phyloP scores from a whole-genome alignment of 208 protist genomes.

The Trypanosoma caninum region DNA sequence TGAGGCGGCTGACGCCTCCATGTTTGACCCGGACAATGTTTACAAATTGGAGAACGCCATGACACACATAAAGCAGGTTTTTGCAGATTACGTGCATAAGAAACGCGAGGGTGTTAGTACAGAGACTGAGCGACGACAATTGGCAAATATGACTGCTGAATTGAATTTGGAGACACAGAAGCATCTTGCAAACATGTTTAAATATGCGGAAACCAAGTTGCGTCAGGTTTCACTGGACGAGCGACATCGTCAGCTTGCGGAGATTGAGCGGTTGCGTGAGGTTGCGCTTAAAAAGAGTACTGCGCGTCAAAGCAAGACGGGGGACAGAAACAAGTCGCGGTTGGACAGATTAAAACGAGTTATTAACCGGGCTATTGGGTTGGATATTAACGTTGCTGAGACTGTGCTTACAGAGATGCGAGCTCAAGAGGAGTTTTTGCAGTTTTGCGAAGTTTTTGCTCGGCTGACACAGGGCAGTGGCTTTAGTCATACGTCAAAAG shows the following conservation, averaged over 20 bases:
- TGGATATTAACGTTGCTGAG: conserved; percentile 63
- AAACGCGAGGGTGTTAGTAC: conserved; percentile 72
- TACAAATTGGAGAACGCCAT: conserved; percentile 75
- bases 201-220: conserved; percentile 65
- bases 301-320: background rate
- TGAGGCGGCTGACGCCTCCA: conserved; percentile 55
- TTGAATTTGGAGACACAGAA: conserved; percentile 74
- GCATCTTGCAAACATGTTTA: conserved; percentile 77
- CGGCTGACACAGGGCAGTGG: conserved; percentile 64
- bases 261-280: conserved; percentile 43
- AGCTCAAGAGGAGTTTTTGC: conserved; percentile 77
- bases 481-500: conserved; percentile 51
- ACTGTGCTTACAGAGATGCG: conserved; percentile 59
- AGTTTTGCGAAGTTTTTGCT: conserved; percentile 84
- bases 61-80: conserved; percentile 82
- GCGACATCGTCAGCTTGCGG: conserved; percentile 44
- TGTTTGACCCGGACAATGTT: conserved; percentile 72
- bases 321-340: conserved; percentile 2
- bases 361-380: conserved; percentile 53
- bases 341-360: conserved; percentile 34
- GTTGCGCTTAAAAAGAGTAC: conserved; percentile 20
- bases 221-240: conserved; percentile 47
- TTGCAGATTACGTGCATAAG: conserved; percentile 81
- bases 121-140: conserved; percentile 61
- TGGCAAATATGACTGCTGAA: conserved; percentile 70